Evolutionary conservation across 176 grass and related monocot genomes (phyloP).

Genomic region (Oryza officinalis): DNA sequence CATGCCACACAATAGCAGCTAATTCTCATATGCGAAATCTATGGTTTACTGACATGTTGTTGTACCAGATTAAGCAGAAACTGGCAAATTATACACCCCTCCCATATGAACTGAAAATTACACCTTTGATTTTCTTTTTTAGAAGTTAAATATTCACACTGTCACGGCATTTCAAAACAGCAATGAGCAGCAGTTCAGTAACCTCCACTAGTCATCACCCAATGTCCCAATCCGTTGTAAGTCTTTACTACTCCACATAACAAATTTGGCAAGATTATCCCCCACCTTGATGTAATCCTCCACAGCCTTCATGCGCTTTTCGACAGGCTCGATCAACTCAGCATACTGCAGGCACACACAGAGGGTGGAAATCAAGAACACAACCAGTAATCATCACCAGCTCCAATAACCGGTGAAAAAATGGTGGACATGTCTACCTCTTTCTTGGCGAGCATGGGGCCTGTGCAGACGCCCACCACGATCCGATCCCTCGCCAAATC

Average conservation of each 20-base stretch:
- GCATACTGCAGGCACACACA: constrained; percentile 33
- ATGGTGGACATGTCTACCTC: constrained; percentile 42
- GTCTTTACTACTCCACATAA: not conserved
- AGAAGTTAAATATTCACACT: not conserved
- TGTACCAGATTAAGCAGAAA: not conserved
- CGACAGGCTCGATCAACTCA: constrained; percentile 53
- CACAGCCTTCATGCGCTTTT: constrained; percentile 58
- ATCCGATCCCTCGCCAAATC: constrained; percentile 57
- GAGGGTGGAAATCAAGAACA: not conserved
- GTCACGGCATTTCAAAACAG: not conserved
- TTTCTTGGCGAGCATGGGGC: constrained; percentile 65
- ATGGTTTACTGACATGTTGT: not conserved
- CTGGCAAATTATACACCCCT: not conserved
- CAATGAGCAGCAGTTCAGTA: not conserved
- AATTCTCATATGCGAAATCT: not conserved
- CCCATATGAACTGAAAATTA: not conserved
- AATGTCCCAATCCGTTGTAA: constrained; percentile 5
- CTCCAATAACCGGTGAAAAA: not conserved
- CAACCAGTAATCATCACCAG: not conserved
- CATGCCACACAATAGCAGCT: not conserved
- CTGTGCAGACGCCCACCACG: constrained; percentile 65
- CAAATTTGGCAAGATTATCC: not conserved
- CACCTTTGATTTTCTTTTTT: not conserved
- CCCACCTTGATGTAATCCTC: constrained; percentile 70
- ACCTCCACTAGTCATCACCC: not conserved